These are phyloP conservation scores for Alternaria postmessia DNA, from an alignment of 2,329 filamentous ascomycete species.

Conservation along the genomic window DNA sequence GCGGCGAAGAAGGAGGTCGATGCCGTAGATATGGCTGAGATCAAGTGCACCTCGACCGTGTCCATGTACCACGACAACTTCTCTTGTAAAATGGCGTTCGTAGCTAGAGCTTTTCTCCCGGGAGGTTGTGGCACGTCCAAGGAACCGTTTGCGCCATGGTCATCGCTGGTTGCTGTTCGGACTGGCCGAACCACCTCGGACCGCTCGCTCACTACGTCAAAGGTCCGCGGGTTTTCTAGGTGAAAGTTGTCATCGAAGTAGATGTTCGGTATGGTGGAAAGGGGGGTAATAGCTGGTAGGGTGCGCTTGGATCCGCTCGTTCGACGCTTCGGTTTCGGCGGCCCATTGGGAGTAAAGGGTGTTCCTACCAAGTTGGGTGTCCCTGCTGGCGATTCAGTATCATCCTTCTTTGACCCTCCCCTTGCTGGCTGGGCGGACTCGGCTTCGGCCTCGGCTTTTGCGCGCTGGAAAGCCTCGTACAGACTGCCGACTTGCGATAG, in stretches of 20 bases:
- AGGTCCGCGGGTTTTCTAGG: conserved; percentile 93
- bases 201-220: conserved; percentile 94
- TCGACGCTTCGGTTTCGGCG: conserved; percentile 59
- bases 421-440: conserved; percentile 58
- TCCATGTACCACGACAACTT: conserved; percentile 99
- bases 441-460: conserved; percentile 79
- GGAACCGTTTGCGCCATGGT: conserved; percentile 66
- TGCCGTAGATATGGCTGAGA: conserved; percentile 93
- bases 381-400: conserved; percentile 42
- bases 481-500: conserved; percentile 83
- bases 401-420: conserved; percentile 59
- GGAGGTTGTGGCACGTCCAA: conserved; percentile 63
- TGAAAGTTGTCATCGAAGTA: conserved; percentile 97
- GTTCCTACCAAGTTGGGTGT: conserved; percentile 53
- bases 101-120: conserved; percentile 84
- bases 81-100: conserved; percentile 96
- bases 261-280: conserved; percentile 90
- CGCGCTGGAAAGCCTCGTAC: conserved; percentile 87
- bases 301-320: conserved; percentile 66
- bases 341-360: conserved; percentile 56
- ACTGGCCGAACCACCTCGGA: conserved; percentile 88
- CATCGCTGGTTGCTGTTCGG: conserved; percentile 57
- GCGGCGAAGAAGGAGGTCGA: conserved; percentile 97
- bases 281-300: conserved; percentile 77
- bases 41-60: conserved; percentile 95